Base-by-base conservation (phyloP, 2,329 filamentous ascomycete genomes). In the Verticillium nonalfalfae region DNA sequence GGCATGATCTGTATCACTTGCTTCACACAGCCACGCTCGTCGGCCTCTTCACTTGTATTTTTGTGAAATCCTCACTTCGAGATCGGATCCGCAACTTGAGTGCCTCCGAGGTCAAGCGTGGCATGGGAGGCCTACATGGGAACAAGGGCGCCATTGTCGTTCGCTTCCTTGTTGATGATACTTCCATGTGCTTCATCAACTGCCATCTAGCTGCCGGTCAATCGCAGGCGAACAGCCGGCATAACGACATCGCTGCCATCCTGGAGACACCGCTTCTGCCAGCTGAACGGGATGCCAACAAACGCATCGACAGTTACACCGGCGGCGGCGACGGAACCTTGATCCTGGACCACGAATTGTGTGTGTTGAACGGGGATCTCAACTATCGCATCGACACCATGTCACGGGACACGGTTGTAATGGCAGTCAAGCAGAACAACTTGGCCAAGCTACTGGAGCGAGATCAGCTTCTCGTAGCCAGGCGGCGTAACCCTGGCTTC, bases 301-400 rank as follows among this genome's bases (percentile, higher is more conserved):
- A 84, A 4, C 85, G 92, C 7, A 82, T 90, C 40, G 91, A 97
- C 72, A 90, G 86, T 65, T 99, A 89, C 71, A 85, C 93, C 7
- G 91, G 92, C 33, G 95, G 95, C n/a, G 95, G 95, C 55, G 95
- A 99, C 72, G 95, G 95, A 7, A 89, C 87, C 50, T 93, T 97
- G 89, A 91, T 99, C 62, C 81, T 98, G 62, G 95, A 99, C 71
- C 95, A 99, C 71, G 95, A 99, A 75, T 89, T 99, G n/a, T 97
- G 94, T 73, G 87, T 99, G 57, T 78, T 98, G 52, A 98, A 98
- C 69, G 95, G 95, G 34, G 95, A 99, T 73, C 82, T 99, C 58
- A 99, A 99, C 76, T 99, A 99, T 74, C 93, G 95, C 64, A 98
- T 99, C 70, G 95, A 99, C 73, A 93, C 93, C 31, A 97, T 98